Base-by-base conservation (phyloP, 140 eudicot species). In the Stevia rebaudiana region DNA sequence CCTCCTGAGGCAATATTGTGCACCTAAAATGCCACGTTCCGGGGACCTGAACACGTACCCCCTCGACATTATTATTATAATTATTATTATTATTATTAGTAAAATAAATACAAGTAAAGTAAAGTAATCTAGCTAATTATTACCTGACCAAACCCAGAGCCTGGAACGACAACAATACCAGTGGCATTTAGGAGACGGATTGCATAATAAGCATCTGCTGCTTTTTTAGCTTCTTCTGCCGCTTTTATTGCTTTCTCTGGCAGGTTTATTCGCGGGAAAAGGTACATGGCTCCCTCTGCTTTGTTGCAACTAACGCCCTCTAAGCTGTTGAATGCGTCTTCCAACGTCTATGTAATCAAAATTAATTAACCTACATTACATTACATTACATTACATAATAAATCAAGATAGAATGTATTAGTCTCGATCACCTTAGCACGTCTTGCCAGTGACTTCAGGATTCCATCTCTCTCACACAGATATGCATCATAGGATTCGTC, bases 11-110 rank as follows among this genome's bases (percentile, higher is more conserved):
- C 72, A 92, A 82, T 70, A 92, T 81, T 8, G 96, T 92, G 86
- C 95, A 88, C 83, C 98, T 83, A 65, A 92, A 74, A 65, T 92
- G 98, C 98, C 98, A 92, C 2, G 95, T 88, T 66, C 92, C 96
- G 0, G 92, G 88, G 5, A 88, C 95, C 95, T 74, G 50, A 17
- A 46, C 36, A 30, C 46, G n/a, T n/a, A n/a, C 71, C 4, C 44
- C 16, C 51, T 44, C 51, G 30, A 10, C 24, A 11, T 19, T 4
- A 48, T 2, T 28, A 28, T 28, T 28, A 28, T 28, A 1, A 28
- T 28, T 28, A 28, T n/a, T n/a, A n/a, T n/a, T 28, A 28, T 28
- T 28, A 28, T 28, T 28, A 28, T 28, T 28, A 28, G n/a, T n/a
- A n/a, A n/a, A n/a, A n/a, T n/a, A n/a, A n/a, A n/a, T n/a, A n/a